Percentiles rank a stretch among this genome's conserved stretches.
phyloP scores from a whole-genome alignment of 2,329 filamentous ascomycete genomes.

The Pseudocercospora macadamiae region DNA sequence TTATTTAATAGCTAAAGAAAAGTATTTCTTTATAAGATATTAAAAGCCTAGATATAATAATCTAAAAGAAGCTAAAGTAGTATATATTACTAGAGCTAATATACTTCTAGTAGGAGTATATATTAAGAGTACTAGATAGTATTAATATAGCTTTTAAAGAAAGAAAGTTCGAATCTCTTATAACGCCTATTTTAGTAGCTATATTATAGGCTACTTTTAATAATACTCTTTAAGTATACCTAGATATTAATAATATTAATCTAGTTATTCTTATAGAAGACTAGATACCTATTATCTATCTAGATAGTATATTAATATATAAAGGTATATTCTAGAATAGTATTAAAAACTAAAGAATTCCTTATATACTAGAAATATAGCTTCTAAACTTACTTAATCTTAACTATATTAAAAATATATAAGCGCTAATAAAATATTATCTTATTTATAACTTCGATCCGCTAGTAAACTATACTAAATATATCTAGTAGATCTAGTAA shows the following conservation, averaged over 20 bases:
- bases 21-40: background rate
- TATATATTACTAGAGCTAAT: background rate
- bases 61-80: background rate
- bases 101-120: background rate
- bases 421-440: background rate
- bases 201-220: background rate
- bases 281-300: background rate
- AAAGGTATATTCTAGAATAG: background rate
- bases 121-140: background rate
- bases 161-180: background rate
- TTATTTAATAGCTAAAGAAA: background rate
- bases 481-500: too few relatives aligned
- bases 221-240: background rate
- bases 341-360: background rate
- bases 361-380: background rate
- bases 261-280: background rate
- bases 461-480: too few relatives aligned
- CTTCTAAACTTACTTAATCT: background rate
- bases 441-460: too few relatives aligned
- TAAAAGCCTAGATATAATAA: background rate
- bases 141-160: too few relatives aligned
- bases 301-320: background rate
- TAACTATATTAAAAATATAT: background rate
- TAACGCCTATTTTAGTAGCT: background rate
- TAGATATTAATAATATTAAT: background rate